Evolutionary conservation across 2,329 filamentous ascomycete genomes (phyloP).

Genomic region (Stachybotrys echinatus): DNA sequence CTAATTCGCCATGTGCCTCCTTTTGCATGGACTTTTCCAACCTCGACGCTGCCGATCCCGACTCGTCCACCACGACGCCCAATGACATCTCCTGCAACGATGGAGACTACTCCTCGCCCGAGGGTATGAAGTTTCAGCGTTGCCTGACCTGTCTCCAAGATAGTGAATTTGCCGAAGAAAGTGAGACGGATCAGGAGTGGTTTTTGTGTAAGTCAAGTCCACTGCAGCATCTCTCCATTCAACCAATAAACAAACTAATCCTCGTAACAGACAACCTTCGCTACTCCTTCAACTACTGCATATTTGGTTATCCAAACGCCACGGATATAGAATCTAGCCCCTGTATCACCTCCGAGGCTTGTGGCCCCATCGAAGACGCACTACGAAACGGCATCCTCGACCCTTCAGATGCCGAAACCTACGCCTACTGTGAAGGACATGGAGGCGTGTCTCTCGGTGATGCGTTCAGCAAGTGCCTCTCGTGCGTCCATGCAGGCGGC

Average conservation of each 20-base stretch:
- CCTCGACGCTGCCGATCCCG: conserved; percentile 37
- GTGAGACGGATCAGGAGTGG: conserved; percentile 50
- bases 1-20: conserved; percentile 49
- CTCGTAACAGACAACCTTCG: conserved; percentile 43
- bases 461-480: conserved; percentile 33
- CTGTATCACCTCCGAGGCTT: conserved; percentile 46
- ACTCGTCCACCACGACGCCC: conserved; percentile 37
- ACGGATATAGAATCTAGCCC: conserved; percentile 38
- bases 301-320: conserved; percentile 47
- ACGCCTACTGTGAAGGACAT: conserved; percentile 41
- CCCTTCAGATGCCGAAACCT: conserved; percentile 27
- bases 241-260: not conserved
- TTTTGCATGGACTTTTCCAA: conserved; percentile 38
- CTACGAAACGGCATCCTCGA: conserved; percentile 34
- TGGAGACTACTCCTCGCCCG: conserved; percentile 29
- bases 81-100: conserved; percentile 44
- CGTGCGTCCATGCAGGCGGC: conserved; percentile 39
- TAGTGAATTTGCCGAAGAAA: conserved; percentile 39
- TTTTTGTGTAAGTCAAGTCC: conserved; percentile 44
- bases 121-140: conserved; percentile 40
- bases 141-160: conserved; percentile 50
- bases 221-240: not conserved
- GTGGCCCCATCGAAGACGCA: conserved; percentile 36
- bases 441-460: conserved; percentile 25
- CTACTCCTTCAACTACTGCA: conserved; percentile 46